Evolutionary conservation across 2,329 filamentous ascomycete genomes (phyloP).

Genomic region (Thelonectria discophora): DNA sequence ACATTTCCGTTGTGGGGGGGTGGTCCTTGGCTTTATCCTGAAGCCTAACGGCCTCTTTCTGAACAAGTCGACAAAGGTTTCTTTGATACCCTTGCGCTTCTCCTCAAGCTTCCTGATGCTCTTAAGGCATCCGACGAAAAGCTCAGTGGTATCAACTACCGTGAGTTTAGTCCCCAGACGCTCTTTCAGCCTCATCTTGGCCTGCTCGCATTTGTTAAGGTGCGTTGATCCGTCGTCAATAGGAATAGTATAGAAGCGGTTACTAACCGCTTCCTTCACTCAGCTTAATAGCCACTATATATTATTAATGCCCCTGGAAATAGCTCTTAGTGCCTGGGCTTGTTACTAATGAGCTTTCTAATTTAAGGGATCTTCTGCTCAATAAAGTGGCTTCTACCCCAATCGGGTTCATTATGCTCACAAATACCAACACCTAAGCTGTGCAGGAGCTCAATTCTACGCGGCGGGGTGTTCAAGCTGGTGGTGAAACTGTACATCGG

Average conservation of each 20-base stretch:
- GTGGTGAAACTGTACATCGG: constrained; percentile 81
- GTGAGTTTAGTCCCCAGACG: constrained; percentile 91
- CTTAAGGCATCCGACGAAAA: constrained; percentile 79
- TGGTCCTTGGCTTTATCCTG: constrained; percentile 74
- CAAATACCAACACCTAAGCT: constrained; percentile 92
- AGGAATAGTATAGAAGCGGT: constrained; percentile 84
- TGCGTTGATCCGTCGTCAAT: constrained; percentile 87
- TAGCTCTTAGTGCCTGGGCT: constrained; percentile 67
- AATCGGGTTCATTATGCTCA: constrained; percentile 75
- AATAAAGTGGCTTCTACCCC: constrained; percentile 87
- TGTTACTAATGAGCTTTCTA: constrained; percentile 80
- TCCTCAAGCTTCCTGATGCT: constrained; percentile 83
- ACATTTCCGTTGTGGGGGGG: constrained; percentile 76
- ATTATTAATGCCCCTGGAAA: constrained; percentile 39
- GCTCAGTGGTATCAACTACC: constrained; percentile 79
- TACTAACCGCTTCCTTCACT: constrained; percentile 84
- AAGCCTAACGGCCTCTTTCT: constrained; percentile 77
- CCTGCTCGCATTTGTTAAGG: constrained; percentile 82
- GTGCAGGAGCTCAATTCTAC: constrained; percentile 73
- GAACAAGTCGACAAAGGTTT: constrained; percentile 73
- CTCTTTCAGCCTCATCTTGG: constrained; percentile 79
- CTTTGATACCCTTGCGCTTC: constrained; percentile 92
- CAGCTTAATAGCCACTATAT: constrained; percentile 85
- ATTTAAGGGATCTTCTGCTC: constrained; percentile 84
- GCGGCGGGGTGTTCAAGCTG: constrained; percentile 65